Percentiles rank a stretch among this genome's conserved stretches.
These are phyloP conservation scores for Arthrocladium fulminans DNA, from an alignment of 2,329 filamentous ascomycete species.

Conservation along the genomic window DNA sequence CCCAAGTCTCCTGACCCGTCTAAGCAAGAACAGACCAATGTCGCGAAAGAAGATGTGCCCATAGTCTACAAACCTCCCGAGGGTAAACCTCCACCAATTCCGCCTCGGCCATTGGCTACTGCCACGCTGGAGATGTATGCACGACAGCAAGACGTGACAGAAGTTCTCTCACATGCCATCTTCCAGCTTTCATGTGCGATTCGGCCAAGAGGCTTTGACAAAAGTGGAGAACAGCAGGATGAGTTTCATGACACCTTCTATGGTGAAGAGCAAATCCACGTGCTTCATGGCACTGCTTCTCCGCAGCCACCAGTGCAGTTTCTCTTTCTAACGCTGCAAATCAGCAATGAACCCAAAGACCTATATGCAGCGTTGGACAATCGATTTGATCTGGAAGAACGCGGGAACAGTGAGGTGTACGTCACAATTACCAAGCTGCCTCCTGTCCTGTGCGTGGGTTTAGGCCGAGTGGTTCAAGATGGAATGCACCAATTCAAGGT, in stretches of 20 bases:
- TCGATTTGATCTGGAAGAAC: constrained; percentile 71
- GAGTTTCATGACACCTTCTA: constrained; percentile 60
- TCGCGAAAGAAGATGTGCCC: constrained; percentile 9
- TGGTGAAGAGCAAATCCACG: constrained; percentile 27
- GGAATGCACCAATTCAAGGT: constrained; percentile 59
- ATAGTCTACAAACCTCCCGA: constrained; percentile 24
- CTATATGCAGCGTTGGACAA: constrained; percentile 80
- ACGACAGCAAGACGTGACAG: constrained; percentile 88
- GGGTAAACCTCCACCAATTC: constrained; percentile 48
- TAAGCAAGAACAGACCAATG: neutral
- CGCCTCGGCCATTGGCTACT: constrained; percentile 35
- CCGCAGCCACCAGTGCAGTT: constrained; percentile 37
- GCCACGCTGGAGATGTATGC: constrained; percentile 42
- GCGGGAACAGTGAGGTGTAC: constrained; percentile 55
- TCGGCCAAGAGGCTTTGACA: constrained; percentile 55
- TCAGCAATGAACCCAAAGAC: constrained; percentile 42
- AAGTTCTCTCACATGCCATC: constrained; percentile 88
- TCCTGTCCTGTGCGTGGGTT: constrained; percentile 78
- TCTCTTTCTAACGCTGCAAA: constrained; percentile 52
- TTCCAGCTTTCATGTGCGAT: constrained; percentile 88
- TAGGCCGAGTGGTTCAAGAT: constrained; percentile 72
- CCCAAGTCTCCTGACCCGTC: neutral
- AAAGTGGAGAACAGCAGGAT: constrained; percentile 69
- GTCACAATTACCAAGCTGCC: constrained; percentile 68
- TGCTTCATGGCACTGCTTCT: constrained; percentile 20